Percentiles rank a stretch among this genome's conserved stretches.
Evolutionary conservation across 768 basidiomycete genomes (phyloP).

Genomic region (Lanmaoa rubissima): DNA sequence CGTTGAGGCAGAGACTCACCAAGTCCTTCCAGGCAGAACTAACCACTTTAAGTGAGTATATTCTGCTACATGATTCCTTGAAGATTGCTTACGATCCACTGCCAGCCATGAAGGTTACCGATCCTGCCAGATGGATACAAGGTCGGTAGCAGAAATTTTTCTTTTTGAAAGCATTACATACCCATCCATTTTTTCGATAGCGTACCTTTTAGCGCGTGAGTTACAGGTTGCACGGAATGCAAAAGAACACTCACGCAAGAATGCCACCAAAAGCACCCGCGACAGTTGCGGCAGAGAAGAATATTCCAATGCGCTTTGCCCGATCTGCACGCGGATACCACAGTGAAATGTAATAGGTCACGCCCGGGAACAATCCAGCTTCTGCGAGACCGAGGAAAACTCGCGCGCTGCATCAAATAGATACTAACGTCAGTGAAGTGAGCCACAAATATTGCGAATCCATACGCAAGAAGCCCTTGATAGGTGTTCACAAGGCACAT

Average conservation of each 20-base stretch:
- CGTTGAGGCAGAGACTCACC: constrained; percentile 10
- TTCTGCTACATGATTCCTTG: neutral
- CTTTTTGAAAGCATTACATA: constrained; percentile 20
- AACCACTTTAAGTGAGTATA: constrained; percentile 4
- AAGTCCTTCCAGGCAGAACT: constrained; percentile 35
- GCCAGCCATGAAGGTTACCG: constrained; percentile 36
- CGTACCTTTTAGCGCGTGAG: constrained; percentile 30
- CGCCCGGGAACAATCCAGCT: constrained; percentile 43
- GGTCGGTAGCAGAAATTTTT: neutral
- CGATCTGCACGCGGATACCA: constrained; percentile 64
- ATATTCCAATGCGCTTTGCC: constrained; percentile 55
- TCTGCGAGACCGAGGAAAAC: constrained; percentile 48
- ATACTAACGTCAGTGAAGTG: neutral
- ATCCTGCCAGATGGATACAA: constrained; percentile 15
- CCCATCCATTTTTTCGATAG: constrained; percentile 35
- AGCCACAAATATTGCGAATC: neutral
- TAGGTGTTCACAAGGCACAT: constrained; percentile 39
- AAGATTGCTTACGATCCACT: constrained; percentile 36
- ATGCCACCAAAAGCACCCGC: constrained; percentile 53
- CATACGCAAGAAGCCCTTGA: constrained; percentile 32
- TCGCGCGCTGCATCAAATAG: constrained; percentile 29
- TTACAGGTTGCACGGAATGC: neutral
- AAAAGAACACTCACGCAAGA: constrained; percentile 37
- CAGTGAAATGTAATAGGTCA: constrained; percentile 47
- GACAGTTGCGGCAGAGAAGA: constrained; percentile 60